Evolutionary conservation across 495 filamentous ascomycete species (phyloP).

Genomic region (Bombardia bombarda): DNA sequence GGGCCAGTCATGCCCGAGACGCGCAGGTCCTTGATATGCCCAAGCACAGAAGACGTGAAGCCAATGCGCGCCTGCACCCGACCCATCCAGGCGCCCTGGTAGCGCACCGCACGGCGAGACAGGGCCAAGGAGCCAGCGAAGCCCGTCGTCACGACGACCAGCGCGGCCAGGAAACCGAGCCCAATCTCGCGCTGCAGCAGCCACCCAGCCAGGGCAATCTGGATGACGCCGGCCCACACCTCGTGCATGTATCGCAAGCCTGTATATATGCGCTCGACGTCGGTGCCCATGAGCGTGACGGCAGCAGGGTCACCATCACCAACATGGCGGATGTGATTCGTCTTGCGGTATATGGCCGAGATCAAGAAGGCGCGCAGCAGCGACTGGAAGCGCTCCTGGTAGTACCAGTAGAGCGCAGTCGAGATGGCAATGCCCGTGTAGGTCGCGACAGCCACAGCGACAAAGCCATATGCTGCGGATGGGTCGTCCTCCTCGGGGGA

Average conservation of each 20-base stretch:
- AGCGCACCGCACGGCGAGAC: slow-evolving; percentile 2
- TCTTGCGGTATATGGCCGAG: slow-evolving; percentile 45
- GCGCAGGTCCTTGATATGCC: slow-evolving; percentile 30
- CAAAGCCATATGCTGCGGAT: not conserved
- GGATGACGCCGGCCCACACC: slow-evolving; percentile 36
- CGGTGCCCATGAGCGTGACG: slow-evolving; percentile 52
- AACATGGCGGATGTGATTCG: slow-evolving; percentile 32
- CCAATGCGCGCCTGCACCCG: slow-evolving; percentile 25
- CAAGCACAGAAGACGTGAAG: slow-evolving; percentile 25
- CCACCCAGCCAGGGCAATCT: slow-evolving; percentile 47
- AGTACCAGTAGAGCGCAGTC: not conserved
- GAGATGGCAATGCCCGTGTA: not conserved
- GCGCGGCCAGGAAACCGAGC: slow-evolving; percentile 34
- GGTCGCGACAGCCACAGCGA: not conserved
- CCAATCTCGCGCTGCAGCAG: slow-evolving; percentile 47
- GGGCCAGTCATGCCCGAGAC: slow-evolving; percentile 37
- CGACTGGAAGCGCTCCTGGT: slow-evolving; percentile 26
- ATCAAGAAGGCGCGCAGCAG: slow-evolving; percentile 49
- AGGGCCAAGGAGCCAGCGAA: not conserved
- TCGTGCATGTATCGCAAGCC: slow-evolving; percentile 14
- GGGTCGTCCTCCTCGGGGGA: not conserved
- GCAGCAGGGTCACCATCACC: slow-evolving; percentile 43
- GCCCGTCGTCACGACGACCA: slow-evolving; percentile 38
- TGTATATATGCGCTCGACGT: slow-evolving; percentile 23
- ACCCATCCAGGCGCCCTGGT: slow-evolving; percentile 28